These are phyloP conservation scores for Myriangium duriaei DNA, from an alignment of 2,329 filamentous ascomycete species.

Conservation along the genomic window DNA sequence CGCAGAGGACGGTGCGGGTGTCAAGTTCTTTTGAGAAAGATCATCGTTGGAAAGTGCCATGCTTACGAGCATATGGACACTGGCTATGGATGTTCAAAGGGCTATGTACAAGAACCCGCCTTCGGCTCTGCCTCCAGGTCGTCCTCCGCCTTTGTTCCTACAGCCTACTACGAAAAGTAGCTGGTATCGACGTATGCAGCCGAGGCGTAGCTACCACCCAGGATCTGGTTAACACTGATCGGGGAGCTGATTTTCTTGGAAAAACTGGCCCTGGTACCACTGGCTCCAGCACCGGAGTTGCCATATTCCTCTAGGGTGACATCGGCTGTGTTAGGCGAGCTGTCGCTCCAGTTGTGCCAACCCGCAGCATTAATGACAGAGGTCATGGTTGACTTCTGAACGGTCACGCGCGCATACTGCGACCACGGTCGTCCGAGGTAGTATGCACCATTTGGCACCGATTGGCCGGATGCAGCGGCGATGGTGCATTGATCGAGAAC, in stretches of 20 bases:
- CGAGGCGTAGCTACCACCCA: conserved; percentile 31
- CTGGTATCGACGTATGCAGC: conserved; percentile 30
- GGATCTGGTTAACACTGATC: conserved; percentile 31
- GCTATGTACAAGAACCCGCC: conserved; percentile 1
- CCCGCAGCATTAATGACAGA: conserved; percentile 47
- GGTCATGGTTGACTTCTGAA: conserved; percentile 40
- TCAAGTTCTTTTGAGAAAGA: conserved; percentile 80
- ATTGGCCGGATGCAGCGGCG: conserved; percentile 28
- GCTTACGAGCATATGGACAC: not conserved
- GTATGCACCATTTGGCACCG: conserved; percentile 28
- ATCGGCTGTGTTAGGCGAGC: conserved; percentile 36
- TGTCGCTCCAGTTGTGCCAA: conserved; percentile 44
- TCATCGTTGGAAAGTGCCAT: not conserved
- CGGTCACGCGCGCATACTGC: conserved; percentile 38
- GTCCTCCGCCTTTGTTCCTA: no score
- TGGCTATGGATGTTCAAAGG: not conserved
- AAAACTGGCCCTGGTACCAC: conserved; percentile 41
- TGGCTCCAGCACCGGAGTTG: conserved; percentile 46
- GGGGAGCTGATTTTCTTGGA: conserved; percentile 28
- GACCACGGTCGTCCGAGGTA: conserved; percentile 44
- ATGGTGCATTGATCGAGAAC: conserved; percentile 44
- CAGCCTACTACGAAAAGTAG: no score
- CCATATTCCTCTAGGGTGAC: conserved; percentile 47
- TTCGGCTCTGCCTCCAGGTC: not conserved
- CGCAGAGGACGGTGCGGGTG: conserved; percentile 71